Conservation (phyloP, 75 land plant species). For the Pseudotsuga menziesii region DNA sequence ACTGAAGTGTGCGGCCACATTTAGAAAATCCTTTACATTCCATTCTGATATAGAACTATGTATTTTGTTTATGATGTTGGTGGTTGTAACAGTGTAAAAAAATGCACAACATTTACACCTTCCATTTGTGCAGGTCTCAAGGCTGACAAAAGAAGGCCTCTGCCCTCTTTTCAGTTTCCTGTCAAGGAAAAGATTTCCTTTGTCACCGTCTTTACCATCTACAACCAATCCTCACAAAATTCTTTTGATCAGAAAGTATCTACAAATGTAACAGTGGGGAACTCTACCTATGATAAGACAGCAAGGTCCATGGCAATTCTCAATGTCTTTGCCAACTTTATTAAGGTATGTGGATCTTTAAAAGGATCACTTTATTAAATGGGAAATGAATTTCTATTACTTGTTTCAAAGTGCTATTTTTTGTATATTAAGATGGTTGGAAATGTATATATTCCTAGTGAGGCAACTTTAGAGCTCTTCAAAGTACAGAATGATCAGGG, state of each 20-base stretch:
- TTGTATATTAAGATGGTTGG: not conserved
- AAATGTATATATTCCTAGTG: not conserved
- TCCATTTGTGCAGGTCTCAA: conserved; percentile 32
- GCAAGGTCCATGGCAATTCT: conserved; percentile 58
- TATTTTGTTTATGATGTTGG: conserved; percentile 1
- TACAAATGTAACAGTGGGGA: conserved; percentile 44
- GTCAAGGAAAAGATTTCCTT: conserved; percentile 28
- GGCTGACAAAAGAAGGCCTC: conserved; percentile 40
- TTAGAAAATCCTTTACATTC: not conserved
- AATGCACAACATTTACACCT: not conserved
- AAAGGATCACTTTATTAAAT: not conserved
- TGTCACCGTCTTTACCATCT: conserved; percentile 57
- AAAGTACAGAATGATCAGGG: too few species aligned
- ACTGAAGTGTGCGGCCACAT: not conserved
- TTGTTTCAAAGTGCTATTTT: not conserved
- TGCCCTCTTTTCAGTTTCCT: conserved; percentile 6
- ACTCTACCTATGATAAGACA: conserved; percentile 39
- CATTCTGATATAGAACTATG: not conserved
- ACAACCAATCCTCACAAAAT: conserved; percentile 21
- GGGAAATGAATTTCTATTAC: not conserved
- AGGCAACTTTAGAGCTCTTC: too few species aligned
- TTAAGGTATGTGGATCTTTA: conserved; percentile 35
- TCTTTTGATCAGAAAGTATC: not conserved
- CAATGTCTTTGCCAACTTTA: conserved; percentile 48
- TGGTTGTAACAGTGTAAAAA: not conserved